Conservation (phyloP, 2,329 filamentous ascomycete species). For the Aspergillus fischeri region DNA sequence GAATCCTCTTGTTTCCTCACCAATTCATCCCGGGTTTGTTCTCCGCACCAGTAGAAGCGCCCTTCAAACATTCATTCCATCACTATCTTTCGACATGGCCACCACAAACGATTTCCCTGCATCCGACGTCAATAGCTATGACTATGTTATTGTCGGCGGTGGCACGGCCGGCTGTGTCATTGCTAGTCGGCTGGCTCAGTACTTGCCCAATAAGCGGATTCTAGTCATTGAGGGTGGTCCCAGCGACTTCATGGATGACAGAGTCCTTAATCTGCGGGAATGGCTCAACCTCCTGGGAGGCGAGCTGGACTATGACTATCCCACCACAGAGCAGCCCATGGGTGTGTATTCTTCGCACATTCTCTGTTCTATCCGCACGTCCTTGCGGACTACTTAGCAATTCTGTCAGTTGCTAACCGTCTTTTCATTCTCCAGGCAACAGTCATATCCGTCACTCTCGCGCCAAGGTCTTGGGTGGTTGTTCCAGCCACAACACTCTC, state of each 20-base stretch:
- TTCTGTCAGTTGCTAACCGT: not conserved
- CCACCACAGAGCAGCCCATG: slow-evolving; percentile 82
- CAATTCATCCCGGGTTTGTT: not conserved
- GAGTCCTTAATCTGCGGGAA: slow-evolving; percentile 79
- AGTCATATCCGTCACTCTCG: slow-evolving; percentile 88
- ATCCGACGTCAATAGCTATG: slow-evolving; percentile 64
- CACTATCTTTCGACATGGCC: slow-evolving; percentile 43
- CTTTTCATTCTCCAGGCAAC: slow-evolving; percentile 56
- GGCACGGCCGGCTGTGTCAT: slow-evolving; percentile 84
- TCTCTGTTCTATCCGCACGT: not conserved
- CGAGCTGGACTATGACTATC: slow-evolving; percentile 87
- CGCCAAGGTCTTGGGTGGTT: slow-evolving; percentile 87
- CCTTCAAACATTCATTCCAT: not conserved
- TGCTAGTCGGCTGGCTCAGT: slow-evolving; percentile 73
- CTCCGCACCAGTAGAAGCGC: not conserved
- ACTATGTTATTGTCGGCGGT: slow-evolving; percentile 82
- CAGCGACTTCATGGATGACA: slow-evolving; percentile 82
- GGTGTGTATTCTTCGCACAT: slow-evolving; percentile 38
- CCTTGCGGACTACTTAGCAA: not conserved
- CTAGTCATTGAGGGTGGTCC: slow-evolving; percentile 85
- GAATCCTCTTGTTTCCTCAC: slow-evolving; percentile 4
- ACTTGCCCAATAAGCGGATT: slow-evolving; percentile 75
- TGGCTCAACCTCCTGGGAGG: slow-evolving; percentile 82
- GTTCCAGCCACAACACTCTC: slow-evolving; percentile 89
- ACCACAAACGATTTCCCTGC: slow-evolving; percentile 66